phyloP scores from a whole-genome alignment of 352 stramenopile genomes.

The Phytopythium mirpurense region DNA sequence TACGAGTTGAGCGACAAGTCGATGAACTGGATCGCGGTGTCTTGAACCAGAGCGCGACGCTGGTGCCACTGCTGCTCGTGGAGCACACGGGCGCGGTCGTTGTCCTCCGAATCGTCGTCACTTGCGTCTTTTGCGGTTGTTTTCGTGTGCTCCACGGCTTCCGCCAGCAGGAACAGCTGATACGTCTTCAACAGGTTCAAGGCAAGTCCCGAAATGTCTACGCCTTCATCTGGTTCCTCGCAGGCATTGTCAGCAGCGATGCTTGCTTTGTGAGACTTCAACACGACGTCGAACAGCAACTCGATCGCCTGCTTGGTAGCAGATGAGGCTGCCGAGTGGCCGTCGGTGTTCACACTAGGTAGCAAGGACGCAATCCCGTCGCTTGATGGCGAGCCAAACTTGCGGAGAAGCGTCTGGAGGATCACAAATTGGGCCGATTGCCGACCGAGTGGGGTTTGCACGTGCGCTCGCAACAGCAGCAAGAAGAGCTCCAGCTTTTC shows the following conservation, averaged over 20 bases:
- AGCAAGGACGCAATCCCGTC: slow-evolving; percentile 73
- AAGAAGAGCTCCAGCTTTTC: slow-evolving; percentile 71
- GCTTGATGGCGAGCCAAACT: slow-evolving; percentile 47
- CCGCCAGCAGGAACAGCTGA: slow-evolving; percentile 68
- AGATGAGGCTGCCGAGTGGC: slow-evolving; percentile 4
- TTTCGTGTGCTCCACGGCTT: slow-evolving; percentile 66
- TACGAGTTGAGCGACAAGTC: slow-evolving; percentile 56
- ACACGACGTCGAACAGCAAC: slow-evolving; percentile 33
- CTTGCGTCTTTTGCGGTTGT: slow-evolving; percentile 15
- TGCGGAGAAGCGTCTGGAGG: slow-evolving; percentile 43
- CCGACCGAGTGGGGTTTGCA: slow-evolving; percentile 17
- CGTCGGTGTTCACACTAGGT: slow-evolving; percentile 19
- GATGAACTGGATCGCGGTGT: slow-evolving; percentile 62
- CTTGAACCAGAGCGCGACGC: slow-evolving; percentile 54
- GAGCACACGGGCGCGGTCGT: not conserved
- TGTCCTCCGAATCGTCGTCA: slow-evolving; percentile 2
- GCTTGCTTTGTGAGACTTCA: slow-evolving; percentile 16
- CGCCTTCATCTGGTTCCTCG: not conserved
- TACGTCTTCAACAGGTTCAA: slow-evolving; percentile 66
- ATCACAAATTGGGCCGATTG: slow-evolving; percentile 47
- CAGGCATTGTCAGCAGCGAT: not conserved
- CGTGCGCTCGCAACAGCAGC: slow-evolving; percentile 44
- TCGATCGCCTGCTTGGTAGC: slow-evolving; percentile 32
- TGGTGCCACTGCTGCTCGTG: slow-evolving; percentile 5
- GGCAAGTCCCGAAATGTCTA: slow-evolving; percentile 25